Evolutionary conservation across 1,284 basidiomycete genomes (phyloP), one percentile per base, ranked within the genome.

Genomic region (Irpex sp.): DNA sequence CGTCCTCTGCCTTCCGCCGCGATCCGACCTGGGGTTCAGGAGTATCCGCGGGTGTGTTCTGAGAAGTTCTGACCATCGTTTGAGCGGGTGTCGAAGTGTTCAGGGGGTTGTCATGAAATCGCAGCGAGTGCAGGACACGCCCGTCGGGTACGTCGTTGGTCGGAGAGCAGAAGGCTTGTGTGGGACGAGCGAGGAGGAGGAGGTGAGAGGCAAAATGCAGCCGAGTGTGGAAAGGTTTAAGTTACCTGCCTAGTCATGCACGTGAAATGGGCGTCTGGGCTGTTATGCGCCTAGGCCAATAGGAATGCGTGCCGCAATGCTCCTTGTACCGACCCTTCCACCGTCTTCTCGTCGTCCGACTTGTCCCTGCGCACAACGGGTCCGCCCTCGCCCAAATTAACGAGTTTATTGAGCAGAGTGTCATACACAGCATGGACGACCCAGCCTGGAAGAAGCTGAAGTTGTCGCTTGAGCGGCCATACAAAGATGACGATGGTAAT

Each of bases 401-500:
- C 40, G 40, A 44, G 40, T n/a, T 44, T n/a, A n/a, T 44, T n/a
- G 49, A 51, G 49, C n/a, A n/a, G 49, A n/a, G 49, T 21, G 49
- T n/a, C 49, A 51, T 19, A 17, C 19, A 11, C 17, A 37, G 37
- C 60, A 72, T 75, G 68, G 72, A 76, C 44, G 79, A 81, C 62
- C 79, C 78, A 13, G 70, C 77, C 13, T 89, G 85, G 83, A 88
- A 83, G 71, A 80, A 81, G 62, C 78, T 86, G 40, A 86, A 78
- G 65, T 77, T 92, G 6, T 87, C 89, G 1, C 80, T 93, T 48
- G 91, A 93, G 72, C 79, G 85, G 55, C 90, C 89, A 0, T 92
- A 92, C 77, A 92, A 87, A 75, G 87, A 91, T 69, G 91, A 93
- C 66, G 75, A 81, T 49, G 89, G 87, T 11, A 76, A 84, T 51